Percentiles rank a stretch among this genome's conserved stretches.
phyloP scores from a whole-genome alignment of 2,329 filamentous ascomycete species.

The Pyrenochaeta sp. region DNA sequence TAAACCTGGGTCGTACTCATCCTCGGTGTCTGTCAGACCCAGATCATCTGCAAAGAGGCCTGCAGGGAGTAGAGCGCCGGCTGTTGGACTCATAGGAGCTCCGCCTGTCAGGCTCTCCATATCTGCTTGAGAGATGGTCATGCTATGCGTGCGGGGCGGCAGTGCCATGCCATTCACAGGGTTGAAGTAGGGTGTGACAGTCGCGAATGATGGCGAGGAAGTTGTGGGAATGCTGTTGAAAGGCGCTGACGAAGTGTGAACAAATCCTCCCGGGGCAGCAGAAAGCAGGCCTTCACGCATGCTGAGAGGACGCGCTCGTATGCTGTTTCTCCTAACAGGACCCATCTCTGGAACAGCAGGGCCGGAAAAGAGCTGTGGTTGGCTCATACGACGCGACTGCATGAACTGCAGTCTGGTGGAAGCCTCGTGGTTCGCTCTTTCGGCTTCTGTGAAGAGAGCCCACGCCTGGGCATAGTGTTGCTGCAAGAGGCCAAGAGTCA shows the following conservation, averaged over 20 bases:
- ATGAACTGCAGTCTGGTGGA: slow-evolving; percentile 53
- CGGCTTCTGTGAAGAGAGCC: slow-evolving; percentile 45
- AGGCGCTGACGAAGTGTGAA: slow-evolving; percentile 49
- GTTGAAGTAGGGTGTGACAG: slow-evolving; percentile 62
- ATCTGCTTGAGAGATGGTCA: slow-evolving; percentile 66
- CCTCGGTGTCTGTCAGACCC: slow-evolving; percentile 54
- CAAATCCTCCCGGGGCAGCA: slow-evolving; percentile 43
- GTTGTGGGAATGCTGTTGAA: slow-evolving; percentile 59
- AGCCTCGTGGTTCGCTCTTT: slow-evolving; percentile 50
- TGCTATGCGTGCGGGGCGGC: slow-evolving; percentile 36
- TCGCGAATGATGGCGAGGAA: slow-evolving; percentile 62
- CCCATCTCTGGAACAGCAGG: slow-evolving; percentile 40
- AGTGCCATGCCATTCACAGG: slow-evolving; percentile 69
- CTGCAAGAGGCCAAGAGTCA: slow-evolving; percentile 63
- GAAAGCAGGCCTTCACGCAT: slow-evolving; percentile 47
- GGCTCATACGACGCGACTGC: slow-evolving; percentile 49
- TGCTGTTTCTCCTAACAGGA: slow-evolving; percentile 51
- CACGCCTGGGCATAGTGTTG: slow-evolving; percentile 53
- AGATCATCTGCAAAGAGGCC: slow-evolving; percentile 71
- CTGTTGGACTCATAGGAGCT: slow-evolving; percentile 79
- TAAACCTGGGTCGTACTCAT: slow-evolving; percentile 41
- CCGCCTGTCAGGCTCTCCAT: slow-evolving; percentile 68
- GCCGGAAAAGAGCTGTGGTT: slow-evolving; percentile 50
- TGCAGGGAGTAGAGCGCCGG: slow-evolving; percentile 76
- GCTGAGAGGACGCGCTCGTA: slow-evolving; percentile 50